Evolutionary conservation across 2,329 filamentous ascomycete species (phyloP), one percentile per base, ranked within the genome.

Genomic region (Neodidymelliopsis sp.): DNA sequence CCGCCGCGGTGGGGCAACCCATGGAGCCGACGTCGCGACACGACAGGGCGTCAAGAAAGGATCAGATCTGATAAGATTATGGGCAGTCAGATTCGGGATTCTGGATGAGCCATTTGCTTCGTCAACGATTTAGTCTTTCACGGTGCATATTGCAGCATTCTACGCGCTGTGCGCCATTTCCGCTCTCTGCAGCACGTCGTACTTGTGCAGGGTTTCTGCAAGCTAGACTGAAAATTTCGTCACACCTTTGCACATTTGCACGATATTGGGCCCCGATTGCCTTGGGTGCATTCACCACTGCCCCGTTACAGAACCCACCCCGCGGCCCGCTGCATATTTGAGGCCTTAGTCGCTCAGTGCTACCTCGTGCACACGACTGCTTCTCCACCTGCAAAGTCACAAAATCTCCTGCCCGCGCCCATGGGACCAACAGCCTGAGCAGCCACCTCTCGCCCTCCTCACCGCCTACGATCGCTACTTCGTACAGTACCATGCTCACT

Each of bases 51-150:
- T 38, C 33, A 49, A 27, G 43, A 30, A 47, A 53, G 49, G 34
- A 62, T 65, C 58, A 52, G 61, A 69, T 69, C 57, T 52, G 63
- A 65, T 60, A 63, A 63, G 57, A 59, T 60, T 53, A 39, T 20
- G 19, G 25, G 29, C 13, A 23, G 19, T 12, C 29, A n/a, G 16
- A n/a, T 20, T 28, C 35, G 10, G 31, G 37, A 31, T 27, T 41
- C 19, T 41, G 20, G 44, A 54, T 45, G 38, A 52, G 42, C 37
- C 43, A 38, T 62, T 58, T 64, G 45, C 53, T 54, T n/a, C 44
- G 31, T 57, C 53, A 42, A 40, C 60, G 44, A 31, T 57, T 47
- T 49, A 53, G 33, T 28, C 41, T 43, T 49, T 38, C 28, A 37
- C 45, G 37, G 34, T 54, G 56, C 56, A 42, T 51, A 37, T 34